A percentile compares a stretch with the other conserved stretches of the same genome.
These are phyloP conservation scores for Pythium phragmiticola DNA, from an alignment of 352 stramenopile genomes.

Conservation along the genomic window DNA sequence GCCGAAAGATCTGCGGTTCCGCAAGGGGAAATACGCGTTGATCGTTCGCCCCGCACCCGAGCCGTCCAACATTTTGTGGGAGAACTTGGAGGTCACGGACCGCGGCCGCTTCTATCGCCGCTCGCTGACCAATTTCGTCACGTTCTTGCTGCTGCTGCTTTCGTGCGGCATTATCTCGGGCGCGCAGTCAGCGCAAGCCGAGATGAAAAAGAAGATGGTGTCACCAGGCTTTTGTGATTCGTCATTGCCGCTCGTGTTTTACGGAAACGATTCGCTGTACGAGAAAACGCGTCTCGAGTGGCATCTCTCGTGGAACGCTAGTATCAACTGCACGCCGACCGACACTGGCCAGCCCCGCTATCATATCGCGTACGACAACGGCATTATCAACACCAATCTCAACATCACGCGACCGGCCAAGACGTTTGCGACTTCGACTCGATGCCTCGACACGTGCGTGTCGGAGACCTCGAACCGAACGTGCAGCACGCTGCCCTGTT, in stretches of 20 bases:
- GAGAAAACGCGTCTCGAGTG: slow-evolving; percentile 35
- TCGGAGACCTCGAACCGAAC: slow-evolving; percentile 45
- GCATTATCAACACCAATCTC: slow-evolving; percentile 43
- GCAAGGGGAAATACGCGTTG: slow-evolving; percentile 43
- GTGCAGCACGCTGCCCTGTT: slow-evolving; percentile 71
- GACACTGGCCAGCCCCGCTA: slow-evolving; percentile 35
- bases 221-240: slow-evolving; percentile 55
- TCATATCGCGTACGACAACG: slow-evolving; percentile 66
- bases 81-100: slow-evolving; percentile 79
- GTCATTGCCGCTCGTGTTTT: slow-evolving; percentile 59
- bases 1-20: slow-evolving; percentile 59
- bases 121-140: slow-evolving; percentile 68
- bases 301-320: slow-evolving; percentile 26
- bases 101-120: slow-evolving; percentile 57
- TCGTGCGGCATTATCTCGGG: slow-evolving; percentile 74
- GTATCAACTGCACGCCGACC: background rate
- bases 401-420: slow-evolving; percentile 23
- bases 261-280: slow-evolving; percentile 38
- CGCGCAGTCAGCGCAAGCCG: slow-evolving; percentile 66
- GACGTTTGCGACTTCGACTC: slow-evolving; percentile 15
- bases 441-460: slow-evolving; percentile 62
- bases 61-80: slow-evolving; percentile 87
- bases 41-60: slow-evolving; percentile 59
- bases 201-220: slow-evolving; percentile 70
- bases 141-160: slow-evolving; percentile 68